Base-by-base conservation (phyloP, 1,139 yeast genomes). In the Kurtzmaniella quercitrusa region DNA sequence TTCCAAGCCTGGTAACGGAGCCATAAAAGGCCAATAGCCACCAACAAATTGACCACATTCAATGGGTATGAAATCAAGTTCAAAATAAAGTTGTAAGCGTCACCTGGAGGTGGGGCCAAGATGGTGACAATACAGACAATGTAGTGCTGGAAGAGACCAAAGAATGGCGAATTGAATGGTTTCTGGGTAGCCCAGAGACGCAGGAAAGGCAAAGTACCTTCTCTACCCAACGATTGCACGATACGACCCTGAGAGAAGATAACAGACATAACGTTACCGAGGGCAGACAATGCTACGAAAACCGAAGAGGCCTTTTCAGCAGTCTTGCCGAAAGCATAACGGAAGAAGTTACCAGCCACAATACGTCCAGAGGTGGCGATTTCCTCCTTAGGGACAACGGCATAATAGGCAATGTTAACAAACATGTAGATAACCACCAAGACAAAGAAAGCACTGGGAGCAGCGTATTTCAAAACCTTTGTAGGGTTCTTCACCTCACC, bases 381-480 rank as follows among this genome's bases (percentile, higher is more conserved):
- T 48, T 68, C 76, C 43, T 67, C 74, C 48, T 65, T 68, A 31
- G 79, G 79, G 37, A 73, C 77, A 43, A 79, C 75, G n/a, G 91
- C 86, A 54, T 69, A 73, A 56, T 73, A 73, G 14, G 79, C 79
- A 53, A 73, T 67, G 57, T 73, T 72, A 36, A 86, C 87, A 49
- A 78, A 75, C 57, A 82, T 73, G 59, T 86, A 86, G 55, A 87
- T 77, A 49, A 85, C 73, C 40, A 85, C 81, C 59, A 85, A 73
- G 44, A 83, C 82, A 40, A 82, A 66, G 49, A 79, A 70, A 53
- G 78, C 77, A 34, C 63, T 44, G 34, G 79, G 79, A 23, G 77
- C 79, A 34, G 77, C 76, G 36, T 62, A 53, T 52, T 55, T 65
- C 56, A 73, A 68, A 19, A 68, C 70, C 51, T 64, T 69, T 44